Conservation (phyloP, 2,329 filamentous ascomycete species). For the Dactylellina leptospora region DNA sequence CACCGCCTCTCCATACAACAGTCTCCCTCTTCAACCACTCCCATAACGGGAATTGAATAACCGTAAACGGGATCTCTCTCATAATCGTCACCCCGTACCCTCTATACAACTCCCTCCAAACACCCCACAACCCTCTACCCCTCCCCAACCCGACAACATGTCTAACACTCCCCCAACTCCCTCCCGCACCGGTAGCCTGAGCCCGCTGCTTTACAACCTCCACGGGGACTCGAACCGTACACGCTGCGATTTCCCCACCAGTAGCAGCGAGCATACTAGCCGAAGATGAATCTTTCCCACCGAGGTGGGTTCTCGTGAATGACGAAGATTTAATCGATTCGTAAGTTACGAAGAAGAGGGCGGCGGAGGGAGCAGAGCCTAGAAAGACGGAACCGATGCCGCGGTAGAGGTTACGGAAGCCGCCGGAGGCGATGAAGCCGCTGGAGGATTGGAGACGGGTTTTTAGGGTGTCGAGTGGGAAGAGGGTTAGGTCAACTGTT, state of each 20-base stretch:
- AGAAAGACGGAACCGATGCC: conserved; percentile 89
- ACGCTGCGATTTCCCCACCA: conserved; percentile 88
- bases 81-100: conserved; percentile 93
- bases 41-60: conserved; percentile 97
- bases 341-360: conserved; percentile 97
- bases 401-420: conserved; percentile 90
- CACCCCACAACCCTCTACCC: conserved; percentile 60
- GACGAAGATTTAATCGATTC: conserved; percentile 73
- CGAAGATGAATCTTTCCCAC: conserved; percentile 51
- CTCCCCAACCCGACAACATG: conserved; percentile 37
- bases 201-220: conserved; percentile 98
- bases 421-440: conserved; percentile 82
- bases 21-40: conserved; percentile 84
- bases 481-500: conserved; percentile 95
- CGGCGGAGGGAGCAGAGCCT: conserved; percentile 90
- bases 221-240: conserved; percentile 88
- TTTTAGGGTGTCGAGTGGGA: conserved; percentile 97
- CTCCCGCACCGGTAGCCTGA: conserved; percentile 68
- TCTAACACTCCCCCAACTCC: conserved; percentile 1
- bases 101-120: conserved; percentile 86
- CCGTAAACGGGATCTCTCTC: conserved; percentile 94
- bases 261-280: conserved; percentile 78
- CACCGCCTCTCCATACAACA: conserved; percentile 61
- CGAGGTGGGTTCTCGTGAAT: conserved; percentile 60
- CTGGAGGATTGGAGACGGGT: conserved; percentile 87